Conservation (phyloP, 1,284 basidiomycete genomes). For the Ganoderma lucidum region DNA sequence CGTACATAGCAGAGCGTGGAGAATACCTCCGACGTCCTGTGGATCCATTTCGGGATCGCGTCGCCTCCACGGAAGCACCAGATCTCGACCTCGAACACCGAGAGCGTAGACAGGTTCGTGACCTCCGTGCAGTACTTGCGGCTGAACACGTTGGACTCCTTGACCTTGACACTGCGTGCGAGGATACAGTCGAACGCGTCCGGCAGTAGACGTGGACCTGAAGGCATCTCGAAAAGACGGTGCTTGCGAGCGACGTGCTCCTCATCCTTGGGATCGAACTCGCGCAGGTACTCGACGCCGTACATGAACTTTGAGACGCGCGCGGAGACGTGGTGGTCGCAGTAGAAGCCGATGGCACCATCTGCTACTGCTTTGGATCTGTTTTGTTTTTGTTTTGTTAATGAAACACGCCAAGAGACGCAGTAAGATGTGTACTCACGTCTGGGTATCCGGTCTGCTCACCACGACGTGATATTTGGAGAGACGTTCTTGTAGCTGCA, state of each 20-base stretch:
- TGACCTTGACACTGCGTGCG: constrained; percentile 67
- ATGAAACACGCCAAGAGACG: too few species aligned
- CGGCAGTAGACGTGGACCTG: constrained; percentile 74
- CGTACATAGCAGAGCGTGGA: constrained; percentile 80
- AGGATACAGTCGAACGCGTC: constrained; percentile 85
- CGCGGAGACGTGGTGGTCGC: constrained; percentile 81
- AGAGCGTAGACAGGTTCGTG: constrained; percentile 74
- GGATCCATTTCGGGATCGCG: constrained; percentile 74
- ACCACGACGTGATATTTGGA: constrained; percentile 62
- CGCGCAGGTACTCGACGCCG: constrained; percentile 78
- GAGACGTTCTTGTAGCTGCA: constrained; percentile 73
- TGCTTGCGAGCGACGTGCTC: constrained; percentile 71
- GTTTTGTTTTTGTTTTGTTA: constrained; percentile 4
- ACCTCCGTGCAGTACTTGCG: constrained; percentile 83
- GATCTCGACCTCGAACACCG: constrained; percentile 81
- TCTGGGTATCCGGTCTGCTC: constrained; percentile 78
- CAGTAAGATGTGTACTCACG: constrained; percentile 46
- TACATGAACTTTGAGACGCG: constrained; percentile 82
- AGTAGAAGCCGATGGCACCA: constrained; percentile 83
- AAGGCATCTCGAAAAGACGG: constrained; percentile 75
- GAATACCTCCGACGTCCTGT: constrained; percentile 65
- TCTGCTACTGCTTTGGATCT: constrained; percentile 85
- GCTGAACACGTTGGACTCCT: constrained; percentile 81
- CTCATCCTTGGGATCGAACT: constrained; percentile 67
- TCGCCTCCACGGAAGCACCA: constrained; percentile 82